Evolutionary conservation across 2,329 filamentous ascomycete genomes (phyloP).

Genomic region (Aspergillus nomiae): DNA sequence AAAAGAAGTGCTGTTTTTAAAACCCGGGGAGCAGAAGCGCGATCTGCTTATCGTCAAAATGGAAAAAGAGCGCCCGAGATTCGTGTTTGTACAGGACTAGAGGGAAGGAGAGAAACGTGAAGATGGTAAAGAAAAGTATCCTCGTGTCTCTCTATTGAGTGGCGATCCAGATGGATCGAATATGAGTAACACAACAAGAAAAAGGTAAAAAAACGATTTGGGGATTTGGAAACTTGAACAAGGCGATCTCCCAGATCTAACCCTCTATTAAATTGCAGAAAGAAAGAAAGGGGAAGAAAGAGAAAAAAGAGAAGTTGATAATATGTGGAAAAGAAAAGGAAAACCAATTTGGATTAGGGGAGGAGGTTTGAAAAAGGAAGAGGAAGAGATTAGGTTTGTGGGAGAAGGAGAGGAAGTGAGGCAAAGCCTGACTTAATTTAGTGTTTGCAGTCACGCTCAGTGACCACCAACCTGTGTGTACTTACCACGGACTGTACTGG

Average conservation of each 20-base stretch:
- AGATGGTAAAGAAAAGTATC: constrained; percentile 22
- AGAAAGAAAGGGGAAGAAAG: constrained; percentile 20
- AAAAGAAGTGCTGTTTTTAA: constrained; percentile 8
- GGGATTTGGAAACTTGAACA: constrained; percentile 24
- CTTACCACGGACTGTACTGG: neutral
- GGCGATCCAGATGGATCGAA: constrained; percentile 26
- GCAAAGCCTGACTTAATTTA: constrained; percentile 11
- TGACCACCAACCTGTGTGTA: neutral
- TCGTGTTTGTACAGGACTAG: constrained; percentile 21
- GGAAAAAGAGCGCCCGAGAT: constrained; percentile 10
- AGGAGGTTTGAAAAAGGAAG: constrained; percentile 18
- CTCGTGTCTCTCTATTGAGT: constrained; percentile 23
- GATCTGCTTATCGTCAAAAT: constrained; percentile 9
- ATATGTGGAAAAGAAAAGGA: constrained; percentile 20
- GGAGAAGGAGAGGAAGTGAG: constrained; percentile 20
- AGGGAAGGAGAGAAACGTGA: constrained; percentile 28
- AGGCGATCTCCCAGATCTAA: constrained; percentile 29
- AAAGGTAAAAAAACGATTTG: constrained; percentile 31
- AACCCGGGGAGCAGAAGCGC: constrained; percentile 5
- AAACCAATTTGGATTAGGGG: constrained; percentile 16
- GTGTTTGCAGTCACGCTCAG: constrained; percentile 3
- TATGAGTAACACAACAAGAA: constrained; percentile 31
- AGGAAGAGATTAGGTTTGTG: constrained; percentile 30
- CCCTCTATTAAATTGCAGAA: constrained; percentile 28
- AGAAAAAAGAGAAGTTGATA: constrained; percentile 17